Evolutionary conservation across 306 rosid genomes (phyloP).

Genomic region (Clitoria ternatea): DNA sequence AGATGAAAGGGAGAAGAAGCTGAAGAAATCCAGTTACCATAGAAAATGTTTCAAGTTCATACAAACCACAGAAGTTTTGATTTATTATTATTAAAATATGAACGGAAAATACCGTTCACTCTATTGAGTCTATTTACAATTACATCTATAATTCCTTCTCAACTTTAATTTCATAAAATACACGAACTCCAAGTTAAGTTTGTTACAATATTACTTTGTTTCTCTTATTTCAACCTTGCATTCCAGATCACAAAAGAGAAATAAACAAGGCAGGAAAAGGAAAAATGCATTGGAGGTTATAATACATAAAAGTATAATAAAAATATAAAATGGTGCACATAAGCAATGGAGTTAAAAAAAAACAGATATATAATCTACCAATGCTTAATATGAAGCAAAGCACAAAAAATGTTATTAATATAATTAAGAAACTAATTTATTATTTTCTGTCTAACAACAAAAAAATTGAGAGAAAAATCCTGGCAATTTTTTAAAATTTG

Average conservation of each 20-base stretch:
- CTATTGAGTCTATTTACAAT: no score
- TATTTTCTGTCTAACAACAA: background rate
- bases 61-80: background rate
- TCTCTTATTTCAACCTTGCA: constrained; percentile 10
- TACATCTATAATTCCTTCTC: constrained; percentile 14
- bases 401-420: background rate
- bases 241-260: constrained; percentile 15
- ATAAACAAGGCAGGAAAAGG: background rate
- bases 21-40: constrained; percentile 9
- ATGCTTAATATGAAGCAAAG: constrained; percentile 12
- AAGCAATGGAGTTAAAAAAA: constrained; percentile 1
- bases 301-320: background rate
- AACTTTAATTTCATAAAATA: constrained; percentile 21
- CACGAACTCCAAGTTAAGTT: constrained; percentile 1
- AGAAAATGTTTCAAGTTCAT: background rate
- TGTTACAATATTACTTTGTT: constrained; percentile 5
- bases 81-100: constrained; percentile 7
- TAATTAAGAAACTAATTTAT: background rate
- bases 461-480: background rate
- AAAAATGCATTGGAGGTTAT: background rate
- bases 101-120: constrained; percentile 3
- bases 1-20: background rate
- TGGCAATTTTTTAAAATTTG: background rate
- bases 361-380: background rate
- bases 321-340: background rate